Percentiles rank a stretch among this genome's conserved stretches.
phyloP scores from a whole-genome alignment of 257 asterid genomes.

The Fraxinus anomala region DNA sequence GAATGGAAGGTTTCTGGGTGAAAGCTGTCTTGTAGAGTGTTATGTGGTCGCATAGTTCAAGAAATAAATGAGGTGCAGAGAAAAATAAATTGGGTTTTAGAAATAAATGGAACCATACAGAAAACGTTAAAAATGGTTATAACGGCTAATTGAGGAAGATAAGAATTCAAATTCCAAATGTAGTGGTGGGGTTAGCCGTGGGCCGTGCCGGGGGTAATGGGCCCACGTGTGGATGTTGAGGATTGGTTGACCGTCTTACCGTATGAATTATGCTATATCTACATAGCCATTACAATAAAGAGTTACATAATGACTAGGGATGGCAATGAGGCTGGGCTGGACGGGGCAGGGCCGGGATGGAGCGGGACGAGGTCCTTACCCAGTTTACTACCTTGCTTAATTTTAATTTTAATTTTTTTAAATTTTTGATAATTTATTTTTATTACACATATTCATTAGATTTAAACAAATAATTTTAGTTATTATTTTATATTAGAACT shows the following conservation, averaged over 20 bases:
- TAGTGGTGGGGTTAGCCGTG: background rate
- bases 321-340: no score
- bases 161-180: slow-evolving; percentile 69
- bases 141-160: slow-evolving; percentile 71
- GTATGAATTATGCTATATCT: no score
- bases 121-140: slow-evolving; percentile 53
- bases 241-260: background rate
- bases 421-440: no score
- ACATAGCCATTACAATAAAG: no score
- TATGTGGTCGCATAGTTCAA: slow-evolving; percentile 43
- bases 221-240: background rate
- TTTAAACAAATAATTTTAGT: no score
- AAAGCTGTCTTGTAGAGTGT: slow-evolving; percentile 34
- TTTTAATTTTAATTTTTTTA: no score
- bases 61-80: slow-evolving; percentile 60
- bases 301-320: no score
- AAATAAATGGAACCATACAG: slow-evolving; percentile 16
- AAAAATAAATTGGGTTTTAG: slow-evolving; percentile 22
- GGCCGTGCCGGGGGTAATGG: background rate
- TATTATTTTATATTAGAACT: no score
- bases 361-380: no score
- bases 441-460: no score
- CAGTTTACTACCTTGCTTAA: no score
- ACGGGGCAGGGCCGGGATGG: no score
- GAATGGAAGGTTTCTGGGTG: slow-evolving; percentile 32